These are phyloP conservation scores for Spathaspora passalidarum DNA, from an alignment of 805 yeast genomes.

Conservation along the genomic window DNA sequence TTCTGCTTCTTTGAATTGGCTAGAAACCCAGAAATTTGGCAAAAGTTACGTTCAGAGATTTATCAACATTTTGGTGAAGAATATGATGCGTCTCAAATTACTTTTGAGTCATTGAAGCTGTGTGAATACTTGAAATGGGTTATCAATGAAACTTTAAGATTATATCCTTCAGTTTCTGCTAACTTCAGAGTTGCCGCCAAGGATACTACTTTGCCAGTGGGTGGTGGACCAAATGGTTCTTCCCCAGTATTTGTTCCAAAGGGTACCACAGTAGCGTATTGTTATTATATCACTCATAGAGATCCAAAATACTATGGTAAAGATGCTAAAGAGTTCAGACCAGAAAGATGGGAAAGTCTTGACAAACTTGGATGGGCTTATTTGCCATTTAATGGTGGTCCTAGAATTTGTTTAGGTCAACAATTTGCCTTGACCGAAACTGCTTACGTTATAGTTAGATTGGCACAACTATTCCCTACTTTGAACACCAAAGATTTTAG, in stretches of 20 bases:
- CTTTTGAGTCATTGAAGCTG: constrained; percentile 30
- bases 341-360: constrained; percentile 45
- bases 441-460: constrained; percentile 39
- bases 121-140: constrained; percentile 32
- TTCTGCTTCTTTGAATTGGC: constrained; percentile 31
- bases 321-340: constrained; percentile 42
- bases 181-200: constrained; percentile 30
- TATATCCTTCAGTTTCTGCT: constrained; percentile 35
- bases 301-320: constrained; percentile 37
- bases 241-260: constrained; percentile 42
- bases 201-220: constrained; percentile 32
- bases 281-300: constrained; percentile 45
- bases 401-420: constrained; percentile 54
- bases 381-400: constrained; percentile 55
- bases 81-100: constrained; percentile 14
- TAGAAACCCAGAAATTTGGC: constrained; percentile 27
- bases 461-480: constrained; percentile 24
- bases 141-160: constrained; percentile 29
- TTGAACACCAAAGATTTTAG: constrained; percentile 15
- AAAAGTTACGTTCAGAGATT: constrained; percentile 25
- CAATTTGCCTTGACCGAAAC: constrained; percentile 56
- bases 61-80: constrained; percentile 21
- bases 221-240: constrained; percentile 36
- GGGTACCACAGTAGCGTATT: constrained; percentile 41
- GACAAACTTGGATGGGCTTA: constrained; percentile 43